Conservation (phyloP, 225 moss, liverwort and hornwort genomes). For the Physcomitrium patens region DNA sequence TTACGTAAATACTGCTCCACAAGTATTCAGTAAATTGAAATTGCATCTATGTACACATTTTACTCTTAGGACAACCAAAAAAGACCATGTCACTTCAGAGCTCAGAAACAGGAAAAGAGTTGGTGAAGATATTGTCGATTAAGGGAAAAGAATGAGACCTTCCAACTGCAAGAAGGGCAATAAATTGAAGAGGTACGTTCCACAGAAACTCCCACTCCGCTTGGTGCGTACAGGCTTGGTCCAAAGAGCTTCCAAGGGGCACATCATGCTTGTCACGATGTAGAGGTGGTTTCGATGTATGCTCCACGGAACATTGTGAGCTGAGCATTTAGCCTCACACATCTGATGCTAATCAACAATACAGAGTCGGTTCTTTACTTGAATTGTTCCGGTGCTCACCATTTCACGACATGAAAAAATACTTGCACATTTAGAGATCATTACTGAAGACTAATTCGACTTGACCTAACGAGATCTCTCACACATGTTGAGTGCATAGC, state of each 20-base stretch:
- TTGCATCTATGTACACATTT: not conserved
- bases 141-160: too few species aligned
- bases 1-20: conserved; percentile 46
- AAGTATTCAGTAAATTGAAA: conserved; percentile 6
- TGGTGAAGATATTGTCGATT: too few species aligned
- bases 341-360: not conserved
- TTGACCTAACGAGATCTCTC: too few species aligned
- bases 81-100: too few species aligned
- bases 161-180: not conserved
- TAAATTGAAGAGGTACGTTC: not conserved
- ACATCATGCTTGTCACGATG: conserved; percentile 64
- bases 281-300: conserved; percentile 53
- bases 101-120: not conserved
- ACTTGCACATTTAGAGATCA: too few species aligned
- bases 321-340: not conserved
- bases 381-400: too few species aligned
- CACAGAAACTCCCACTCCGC: not conserved
- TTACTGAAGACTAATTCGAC: too few species aligned
- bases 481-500: too few species aligned
- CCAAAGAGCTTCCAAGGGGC: conserved; percentile 52
- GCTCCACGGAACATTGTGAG: conserved; percentile 26
- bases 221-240: conserved; percentile 41
- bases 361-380: not conserved
- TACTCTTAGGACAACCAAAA: too few species aligned
- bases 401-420: too few species aligned